Evolutionary conservation across 352 stramenopile genomes (phyloP).

Genomic region (Globisporangium paroecandrum): DNA sequence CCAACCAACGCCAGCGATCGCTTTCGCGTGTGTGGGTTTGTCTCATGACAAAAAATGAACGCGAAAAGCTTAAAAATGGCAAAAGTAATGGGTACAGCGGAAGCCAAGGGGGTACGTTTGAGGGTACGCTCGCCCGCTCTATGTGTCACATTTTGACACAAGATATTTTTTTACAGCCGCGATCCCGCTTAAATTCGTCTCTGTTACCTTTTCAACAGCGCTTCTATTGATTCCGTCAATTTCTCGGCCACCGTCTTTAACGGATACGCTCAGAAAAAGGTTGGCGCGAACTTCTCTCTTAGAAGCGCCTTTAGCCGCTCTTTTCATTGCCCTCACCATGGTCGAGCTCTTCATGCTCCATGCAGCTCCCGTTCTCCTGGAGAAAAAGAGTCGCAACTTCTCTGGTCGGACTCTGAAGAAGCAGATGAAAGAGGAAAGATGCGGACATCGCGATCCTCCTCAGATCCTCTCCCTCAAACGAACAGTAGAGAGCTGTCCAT

Average conservation of each 20-base stretch:
- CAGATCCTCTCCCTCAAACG: background rate
- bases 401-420: background rate
- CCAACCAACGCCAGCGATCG: background rate
- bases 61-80: background rate
- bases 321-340: too few species aligned
- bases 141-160: background rate
- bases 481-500: background rate
- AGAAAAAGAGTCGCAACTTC: background rate
- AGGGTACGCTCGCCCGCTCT: too few species aligned
- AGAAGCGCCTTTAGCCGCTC: too few species aligned
- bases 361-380: too few species aligned
- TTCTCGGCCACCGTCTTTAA: too few species aligned
- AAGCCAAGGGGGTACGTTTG: background rate
- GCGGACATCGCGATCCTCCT: background rate
- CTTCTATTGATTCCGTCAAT: too few species aligned
- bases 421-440: background rate
- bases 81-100: background rate
- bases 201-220: too few species aligned
- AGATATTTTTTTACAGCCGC: too few species aligned
- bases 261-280: too few species aligned
- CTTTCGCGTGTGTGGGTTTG: background rate
- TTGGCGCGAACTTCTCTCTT: too few species aligned
- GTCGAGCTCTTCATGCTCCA: too few species aligned
- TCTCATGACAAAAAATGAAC: background rate
- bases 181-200: too few species aligned